phyloP scores from a whole-genome alignment of 371 early-diverging fungal species.

The Lichtheimia ramosa region DNA sequence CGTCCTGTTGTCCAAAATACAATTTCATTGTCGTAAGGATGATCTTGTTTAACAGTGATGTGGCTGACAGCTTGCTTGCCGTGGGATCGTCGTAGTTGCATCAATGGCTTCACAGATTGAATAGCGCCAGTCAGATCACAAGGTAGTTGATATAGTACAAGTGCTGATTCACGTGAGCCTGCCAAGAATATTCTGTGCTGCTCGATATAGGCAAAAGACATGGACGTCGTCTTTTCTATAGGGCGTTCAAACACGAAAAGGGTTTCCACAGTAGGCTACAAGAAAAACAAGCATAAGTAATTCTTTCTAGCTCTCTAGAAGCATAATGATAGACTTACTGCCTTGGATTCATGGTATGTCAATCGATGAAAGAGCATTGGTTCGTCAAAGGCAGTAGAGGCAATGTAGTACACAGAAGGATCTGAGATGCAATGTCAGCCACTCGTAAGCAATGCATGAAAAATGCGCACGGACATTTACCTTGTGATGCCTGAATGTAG shows the following conservation, averaged over 20 bases:
- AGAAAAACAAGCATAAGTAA: background rate
- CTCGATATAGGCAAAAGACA: slow-evolving; percentile 48
- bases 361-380: slow-evolving; percentile 39
- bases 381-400: slow-evolving; percentile 45
- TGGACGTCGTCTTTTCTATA: slow-evolving; percentile 44
- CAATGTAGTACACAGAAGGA: slow-evolving; percentile 33
- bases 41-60: slow-evolving; percentile 30
- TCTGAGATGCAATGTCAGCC: slow-evolving; percentile 20
- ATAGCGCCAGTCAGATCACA: slow-evolving; percentile 6
- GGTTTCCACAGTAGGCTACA: slow-evolving; percentile 37
- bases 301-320: background rate
- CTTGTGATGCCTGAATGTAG: slow-evolving; percentile 37
- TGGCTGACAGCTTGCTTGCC: slow-evolving; percentile 58
- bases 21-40: slow-evolving; percentile 23
- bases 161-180: slow-evolving; percentile 63
- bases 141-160: slow-evolving; percentile 53
- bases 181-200: slow-evolving; percentile 50
- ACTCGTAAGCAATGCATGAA: background rate
- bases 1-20: slow-evolving; percentile 68
- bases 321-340: slow-evolving; percentile 15
- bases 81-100: slow-evolving; percentile 46
- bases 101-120: slow-evolving; percentile 13
- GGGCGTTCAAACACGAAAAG: slow-evolving; percentile 49
- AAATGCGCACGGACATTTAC: slow-evolving; percentile 8
- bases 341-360: slow-evolving; percentile 16